Base-by-base conservation (phyloP, 1,284 basidiomycete genomes). In the Nidula niveotomentosa region DNA sequence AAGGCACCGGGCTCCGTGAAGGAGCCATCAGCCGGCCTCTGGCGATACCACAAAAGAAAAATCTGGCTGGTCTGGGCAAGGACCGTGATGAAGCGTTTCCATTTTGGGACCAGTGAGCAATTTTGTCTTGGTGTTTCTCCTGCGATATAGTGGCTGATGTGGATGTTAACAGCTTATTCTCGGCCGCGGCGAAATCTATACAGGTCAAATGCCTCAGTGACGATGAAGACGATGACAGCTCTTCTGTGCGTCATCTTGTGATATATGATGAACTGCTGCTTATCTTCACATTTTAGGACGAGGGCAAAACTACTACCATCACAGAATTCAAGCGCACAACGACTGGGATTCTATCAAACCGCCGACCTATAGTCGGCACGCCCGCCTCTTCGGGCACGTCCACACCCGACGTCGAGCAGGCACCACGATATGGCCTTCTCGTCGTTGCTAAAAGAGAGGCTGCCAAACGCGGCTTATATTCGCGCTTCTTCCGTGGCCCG, bases 31-130 rank as follows among this genome's bases (percentile, higher is more conserved):
- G 75, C 17, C 81, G 85, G 15, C 94, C 94, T 2, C 74, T 97
- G 48, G 79, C 87, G 1, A 84, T 95, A 39, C 80, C 88, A 1
- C 90, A 91, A 69, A 96, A 96, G 78, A 91, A 89, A 75, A 91
- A 81, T 4, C 76, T 96, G 17, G 74, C 83, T 13, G 94, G 94
- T 1, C 73, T 97, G 53, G 94, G 94, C 53, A 94, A 93, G 69
- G 93, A 96, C 70, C 80, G 94, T 58, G 94, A 96, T 67, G 93
- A 94, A 62, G 91, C 92, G 0, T 94, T 95, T 67, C 92, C 93
- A 48, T 97, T 96, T 82, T 97, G 94, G 94, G 94, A 97, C 69
- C 92, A 95, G 93, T 95, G 63, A 69, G 89, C 30, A 6, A 30
- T 6, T 30, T 30, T 39, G 13, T 4, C 36, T 17, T 44, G 45